These are phyloP conservation scores for Dioszegia aurantiaca DNA, from an alignment of 768 basidiomycete genomes.

Conservation along the genomic window DNA sequence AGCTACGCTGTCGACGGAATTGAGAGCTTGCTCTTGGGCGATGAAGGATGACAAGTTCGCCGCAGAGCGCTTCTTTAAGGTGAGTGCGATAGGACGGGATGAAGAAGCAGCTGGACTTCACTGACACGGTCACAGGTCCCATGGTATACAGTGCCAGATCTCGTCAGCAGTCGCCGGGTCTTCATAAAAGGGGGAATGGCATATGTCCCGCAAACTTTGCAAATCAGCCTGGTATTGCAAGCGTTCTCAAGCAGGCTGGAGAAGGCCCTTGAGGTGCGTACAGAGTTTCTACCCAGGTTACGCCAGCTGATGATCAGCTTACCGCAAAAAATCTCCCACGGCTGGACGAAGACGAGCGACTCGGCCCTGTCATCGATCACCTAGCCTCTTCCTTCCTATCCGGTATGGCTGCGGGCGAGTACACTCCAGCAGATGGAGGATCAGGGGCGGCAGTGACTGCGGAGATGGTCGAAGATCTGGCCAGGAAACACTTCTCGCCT, in stretches of 20 bases:
- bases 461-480: constrained; percentile 87
- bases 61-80: constrained; percentile 74
- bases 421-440: constrained; percentile 52
- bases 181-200: constrained; percentile 77
- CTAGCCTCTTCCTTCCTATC: constrained; percentile 90
- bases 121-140: constrained; percentile 62
- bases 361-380: constrained; percentile 83
- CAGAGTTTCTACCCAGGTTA: background rate
- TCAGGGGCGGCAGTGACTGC: constrained; percentile 73
- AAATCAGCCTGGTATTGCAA: constrained; percentile 80
- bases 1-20: constrained; percentile 55
- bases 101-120: background rate
- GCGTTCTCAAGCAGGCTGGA: constrained; percentile 75
- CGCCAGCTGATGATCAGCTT: constrained; percentile 56
- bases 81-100: constrained; percentile 39
- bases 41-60: constrained; percentile 55
- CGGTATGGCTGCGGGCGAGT: constrained; percentile 67
- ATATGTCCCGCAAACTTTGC: constrained; percentile 75
- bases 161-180: constrained; percentile 77
- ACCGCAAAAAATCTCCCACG: constrained; percentile 84
- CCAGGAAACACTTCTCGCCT: constrained; percentile 83
- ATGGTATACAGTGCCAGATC: constrained; percentile 92
- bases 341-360: constrained; percentile 87
- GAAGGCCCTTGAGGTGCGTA: constrained; percentile 69
- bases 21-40: constrained; percentile 56